Conservation (phyloP, 129 eudicot genomes). For the Chrysanthemum lavandulifolium region DNA sequence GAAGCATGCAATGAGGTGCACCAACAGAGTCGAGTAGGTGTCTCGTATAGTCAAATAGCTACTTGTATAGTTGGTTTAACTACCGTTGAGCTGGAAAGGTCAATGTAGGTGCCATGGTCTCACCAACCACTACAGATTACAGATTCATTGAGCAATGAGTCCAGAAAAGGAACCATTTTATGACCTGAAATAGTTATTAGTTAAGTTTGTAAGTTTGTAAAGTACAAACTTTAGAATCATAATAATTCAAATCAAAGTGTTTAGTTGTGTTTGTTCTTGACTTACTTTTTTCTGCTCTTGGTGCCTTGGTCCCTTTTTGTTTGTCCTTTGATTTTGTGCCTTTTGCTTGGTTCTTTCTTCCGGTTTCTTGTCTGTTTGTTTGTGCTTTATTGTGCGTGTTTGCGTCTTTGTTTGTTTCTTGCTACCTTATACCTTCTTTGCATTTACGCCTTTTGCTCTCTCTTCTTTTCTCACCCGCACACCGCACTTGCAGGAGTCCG, state of each 20-base stretch:
- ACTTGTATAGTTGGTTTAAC: constrained; percentile 17
- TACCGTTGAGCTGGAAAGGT: constrained; percentile 1
- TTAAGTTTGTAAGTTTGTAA: constrained; percentile 13
- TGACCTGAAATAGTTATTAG: constrained; percentile 17
- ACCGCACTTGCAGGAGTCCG: too few species aligned
- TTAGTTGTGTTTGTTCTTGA: neutral
- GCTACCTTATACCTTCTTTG: too few species aligned
- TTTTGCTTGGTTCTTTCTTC: too few species aligned
- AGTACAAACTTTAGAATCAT: neutral
- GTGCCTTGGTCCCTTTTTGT: too few species aligned
- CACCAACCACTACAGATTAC: constrained; percentile 4
- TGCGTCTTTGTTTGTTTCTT: too few species aligned
- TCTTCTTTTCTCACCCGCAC: too few species aligned
- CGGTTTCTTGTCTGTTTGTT: too few species aligned
- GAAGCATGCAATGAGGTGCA: constrained; percentile 70
- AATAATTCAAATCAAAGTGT: neutral
- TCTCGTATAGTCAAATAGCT: neutral
- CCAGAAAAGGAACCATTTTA: constrained; percentile 13
- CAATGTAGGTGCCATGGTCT: constrained; percentile 17
- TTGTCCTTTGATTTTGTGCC: too few species aligned
- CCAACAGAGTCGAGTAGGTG: constrained; percentile 44
- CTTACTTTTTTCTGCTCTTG: too few species aligned
- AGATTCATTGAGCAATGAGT: constrained; percentile 5
- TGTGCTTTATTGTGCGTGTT: too few species aligned
- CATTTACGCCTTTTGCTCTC: too few species aligned